These are phyloP conservation scores for Lactarius vividus DNA, from an alignment of 768 basidiomycete genomes.

Conservation along the genomic window DNA sequence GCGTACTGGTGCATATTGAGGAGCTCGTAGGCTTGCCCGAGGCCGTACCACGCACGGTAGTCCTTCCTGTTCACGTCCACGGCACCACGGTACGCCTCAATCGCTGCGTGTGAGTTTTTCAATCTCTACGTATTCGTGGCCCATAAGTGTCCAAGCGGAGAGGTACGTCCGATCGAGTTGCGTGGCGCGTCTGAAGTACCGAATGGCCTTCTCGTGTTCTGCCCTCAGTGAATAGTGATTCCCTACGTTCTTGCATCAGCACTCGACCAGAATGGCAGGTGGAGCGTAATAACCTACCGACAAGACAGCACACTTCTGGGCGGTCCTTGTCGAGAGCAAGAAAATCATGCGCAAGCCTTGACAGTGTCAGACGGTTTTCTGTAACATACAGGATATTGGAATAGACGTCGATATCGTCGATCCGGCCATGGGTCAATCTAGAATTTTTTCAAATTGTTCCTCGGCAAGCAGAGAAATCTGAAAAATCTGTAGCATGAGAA, in stretches of 20 bases:
- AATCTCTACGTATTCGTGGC: constrained; percentile 98
- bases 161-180: constrained; percentile 93
- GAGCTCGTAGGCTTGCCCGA: constrained; percentile 96
- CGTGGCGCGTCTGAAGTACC: constrained; percentile 93
- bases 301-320: constrained; percentile 93
- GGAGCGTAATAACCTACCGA: constrained; percentile 57
- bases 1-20: constrained; percentile 97
- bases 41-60: constrained; percentile 97
- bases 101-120: constrained; percentile 99
- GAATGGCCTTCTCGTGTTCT: constrained; percentile 94
- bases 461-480: constrained; percentile 90
- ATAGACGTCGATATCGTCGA: constrained; percentile 94
- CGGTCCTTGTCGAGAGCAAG: constrained; percentile 86
- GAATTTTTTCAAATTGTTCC: constrained; percentile 79
- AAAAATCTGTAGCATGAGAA: constrained; percentile 18
- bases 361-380: constrained; percentile 83
- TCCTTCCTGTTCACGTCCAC: constrained; percentile 96
- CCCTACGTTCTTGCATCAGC: constrained; percentile 48
- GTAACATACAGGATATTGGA: constrained; percentile 97
- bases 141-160: constrained; percentile 98
- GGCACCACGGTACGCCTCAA: constrained; percentile 95
- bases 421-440: constrained; percentile 81
- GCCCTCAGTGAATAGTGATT: constrained; percentile 93
- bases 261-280: neutral
- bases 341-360: constrained; percentile 89